Percentiles rank a stretch among this genome's conserved stretches.
Conservation (phyloP, 2,329 filamentous ascomycete genomes). For the Volutella citrinella region DNA sequence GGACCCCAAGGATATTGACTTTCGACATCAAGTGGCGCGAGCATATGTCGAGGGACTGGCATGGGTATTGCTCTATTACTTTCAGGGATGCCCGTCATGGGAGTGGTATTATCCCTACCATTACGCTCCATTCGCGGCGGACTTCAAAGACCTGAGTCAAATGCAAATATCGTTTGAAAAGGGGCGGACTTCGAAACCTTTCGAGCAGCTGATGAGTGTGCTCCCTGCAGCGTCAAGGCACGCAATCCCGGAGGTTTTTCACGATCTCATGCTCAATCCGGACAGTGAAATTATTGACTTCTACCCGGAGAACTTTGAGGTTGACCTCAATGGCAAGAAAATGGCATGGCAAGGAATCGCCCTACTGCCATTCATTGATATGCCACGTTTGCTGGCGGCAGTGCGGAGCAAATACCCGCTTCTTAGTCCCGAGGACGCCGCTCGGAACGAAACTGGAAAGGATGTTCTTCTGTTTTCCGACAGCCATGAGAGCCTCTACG, state of each 20-base stretch:
- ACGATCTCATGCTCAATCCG: constrained; percentile 82
- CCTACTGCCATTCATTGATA: constrained; percentile 92
- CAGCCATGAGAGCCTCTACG: constrained; percentile 73
- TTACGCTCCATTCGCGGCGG: constrained; percentile 94
- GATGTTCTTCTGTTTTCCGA: constrained; percentile 86
- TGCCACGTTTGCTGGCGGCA: constrained; percentile 76
- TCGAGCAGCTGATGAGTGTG: constrained; percentile 98
- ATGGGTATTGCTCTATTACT: constrained; percentile 96
- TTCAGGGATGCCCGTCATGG: constrained; percentile 97
- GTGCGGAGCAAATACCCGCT: constrained; percentile 81
- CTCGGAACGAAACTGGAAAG: constrained; percentile 74
- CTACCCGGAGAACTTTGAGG: constrained; percentile 89
- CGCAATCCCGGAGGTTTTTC: constrained; percentile 83
- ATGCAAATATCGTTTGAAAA: constrained; percentile 80
- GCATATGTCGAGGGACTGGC: constrained; percentile 93
- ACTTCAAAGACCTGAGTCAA: constrained; percentile 80
- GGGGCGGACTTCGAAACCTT: constrained; percentile 82
- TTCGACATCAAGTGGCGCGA: constrained; percentile 82
- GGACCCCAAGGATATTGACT: constrained; percentile 74
- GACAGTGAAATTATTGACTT: constrained; percentile 96
- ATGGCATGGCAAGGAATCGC: constrained; percentile 97
- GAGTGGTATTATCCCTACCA: constrained; percentile 99
- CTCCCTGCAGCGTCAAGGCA: constrained; percentile 90
- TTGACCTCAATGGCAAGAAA: constrained; percentile 97
- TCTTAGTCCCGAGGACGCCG: constrained; percentile 71